Conservation (phyloP, 768 basidiomycete species). For the Podaxis sp. region DNA sequence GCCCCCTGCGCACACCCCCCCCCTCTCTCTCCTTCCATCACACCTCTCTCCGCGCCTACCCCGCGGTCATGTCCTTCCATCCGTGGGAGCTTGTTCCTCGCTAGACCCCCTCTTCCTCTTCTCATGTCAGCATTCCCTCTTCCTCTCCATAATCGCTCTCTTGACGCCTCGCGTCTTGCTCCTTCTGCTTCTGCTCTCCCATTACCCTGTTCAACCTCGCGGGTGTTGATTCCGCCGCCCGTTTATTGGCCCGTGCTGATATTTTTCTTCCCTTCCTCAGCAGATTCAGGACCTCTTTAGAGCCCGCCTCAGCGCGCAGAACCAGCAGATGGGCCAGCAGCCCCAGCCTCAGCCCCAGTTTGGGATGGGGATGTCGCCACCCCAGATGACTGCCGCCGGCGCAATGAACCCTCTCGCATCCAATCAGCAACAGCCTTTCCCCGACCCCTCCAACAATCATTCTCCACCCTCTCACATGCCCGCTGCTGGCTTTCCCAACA, state of each 20-base stretch:
- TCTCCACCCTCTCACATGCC: conserved; percentile 37
- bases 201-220: not conserved
- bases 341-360: conserved; percentile 44
- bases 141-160: not conserved
- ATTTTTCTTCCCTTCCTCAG: conserved; percentile 21
- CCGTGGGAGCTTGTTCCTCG: conserved; percentile 12
- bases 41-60: conserved; percentile 10
- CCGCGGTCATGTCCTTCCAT: not conserved
- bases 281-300: conserved; percentile 13
- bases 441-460: conserved; percentile 31
- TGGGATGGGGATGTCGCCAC: conserved; percentile 31
- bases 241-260: conserved; percentile 16
- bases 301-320: conserved; percentile 31
- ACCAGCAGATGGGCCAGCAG: conserved; percentile 41
- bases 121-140: not conserved
- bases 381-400: conserved; percentile 28
- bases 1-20: not conserved
- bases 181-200: not conserved
- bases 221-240: conserved; percentile 20
- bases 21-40: conserved; percentile 3
- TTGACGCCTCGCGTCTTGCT: not conserved
- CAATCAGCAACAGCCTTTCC: conserved; percentile 24
- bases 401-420: conserved; percentile 9
- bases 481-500: conserved; percentile 36
- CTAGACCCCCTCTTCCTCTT: conserved; percentile 6